Evolutionary conservation across 2,329 filamentous ascomycete genomes (phyloP).

Genomic region (Trichocomaceae sp.): DNA sequence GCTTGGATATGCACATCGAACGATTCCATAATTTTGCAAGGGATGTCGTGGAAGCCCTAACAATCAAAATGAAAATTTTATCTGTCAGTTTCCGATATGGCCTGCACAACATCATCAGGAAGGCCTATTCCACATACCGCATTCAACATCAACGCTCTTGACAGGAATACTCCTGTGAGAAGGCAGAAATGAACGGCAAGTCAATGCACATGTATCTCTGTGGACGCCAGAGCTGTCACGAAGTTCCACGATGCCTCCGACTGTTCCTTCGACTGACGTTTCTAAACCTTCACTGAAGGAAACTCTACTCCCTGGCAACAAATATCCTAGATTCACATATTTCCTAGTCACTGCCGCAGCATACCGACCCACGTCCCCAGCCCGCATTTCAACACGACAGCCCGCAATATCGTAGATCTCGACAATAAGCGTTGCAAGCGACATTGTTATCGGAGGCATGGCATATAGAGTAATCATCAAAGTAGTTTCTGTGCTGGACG

Average conservation of each 20-base stretch:
- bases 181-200: constrained; percentile 2
- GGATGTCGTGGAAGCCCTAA: neutral
- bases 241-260: constrained; percentile 5
- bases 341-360: neutral
- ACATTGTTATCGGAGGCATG: neutral
- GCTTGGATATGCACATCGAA: neutral
- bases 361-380: neutral
- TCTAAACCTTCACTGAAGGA: neutral
- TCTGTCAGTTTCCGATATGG: neutral
- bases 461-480: neutral
- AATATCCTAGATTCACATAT: neutral
- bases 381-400: neutral
- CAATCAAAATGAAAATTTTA: neutral
- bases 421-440: neutral
- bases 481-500: neutral
- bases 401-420: neutral
- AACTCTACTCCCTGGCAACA: constrained; percentile 1
- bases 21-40: neutral
- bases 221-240: neutral
- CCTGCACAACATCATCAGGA: neutral
- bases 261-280: neutral
- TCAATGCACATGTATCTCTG: neutral
- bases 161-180: neutral
- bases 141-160: neutral
- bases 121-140: neutral